Conservation (phyloP, 345 rosid species). For the Camelina laxa region DNA sequence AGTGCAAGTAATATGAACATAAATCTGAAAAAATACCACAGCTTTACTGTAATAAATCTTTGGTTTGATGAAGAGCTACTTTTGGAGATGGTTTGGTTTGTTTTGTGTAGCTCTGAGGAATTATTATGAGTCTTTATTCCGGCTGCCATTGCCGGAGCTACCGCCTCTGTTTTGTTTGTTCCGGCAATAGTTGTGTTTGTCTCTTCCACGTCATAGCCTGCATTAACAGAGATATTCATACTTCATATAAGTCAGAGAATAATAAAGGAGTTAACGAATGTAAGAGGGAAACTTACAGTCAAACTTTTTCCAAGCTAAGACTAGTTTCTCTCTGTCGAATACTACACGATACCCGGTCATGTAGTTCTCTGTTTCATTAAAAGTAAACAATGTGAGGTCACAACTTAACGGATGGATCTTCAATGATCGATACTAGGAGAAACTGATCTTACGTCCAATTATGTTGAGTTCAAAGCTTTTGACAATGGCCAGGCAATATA, state of each 20-base stretch:
- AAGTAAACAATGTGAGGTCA: constrained; percentile 21
- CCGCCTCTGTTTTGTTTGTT: constrained; percentile 52
- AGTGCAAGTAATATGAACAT: constrained; percentile 44
- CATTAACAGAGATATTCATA: constrained; percentile 20
- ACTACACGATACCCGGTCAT: constrained; percentile 86
- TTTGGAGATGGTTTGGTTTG: constrained; percentile 41
- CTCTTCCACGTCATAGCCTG: constrained; percentile 75
- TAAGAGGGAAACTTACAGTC: constrained; percentile 55
- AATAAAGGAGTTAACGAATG: neutral
- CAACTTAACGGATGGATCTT: neutral
- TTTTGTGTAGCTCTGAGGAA: constrained; percentile 44
- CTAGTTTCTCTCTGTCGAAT: constrained; percentile 73
- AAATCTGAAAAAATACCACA: constrained; percentile 21
- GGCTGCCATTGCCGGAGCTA: constrained; percentile 70
- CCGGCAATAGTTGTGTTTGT: constrained; percentile 33
- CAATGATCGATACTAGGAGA: neutral
- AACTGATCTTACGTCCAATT: constrained; percentile 66
- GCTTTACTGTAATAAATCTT: constrained; percentile 26
- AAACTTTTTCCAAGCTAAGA: constrained; percentile 83
- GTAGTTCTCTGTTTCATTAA: constrained; percentile 67
- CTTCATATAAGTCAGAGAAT: constrained; percentile 2
- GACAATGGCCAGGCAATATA: constrained; percentile 75
- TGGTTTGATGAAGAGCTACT: constrained; percentile 45
- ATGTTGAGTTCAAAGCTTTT: constrained; percentile 75
- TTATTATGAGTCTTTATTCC: constrained; percentile 51